Percentiles rank a stretch among this genome's conserved stretches.
Evolutionary conservation across 2,329 filamentous ascomycete species (phyloP).

Genomic region (Ciborinia camelliae): DNA sequence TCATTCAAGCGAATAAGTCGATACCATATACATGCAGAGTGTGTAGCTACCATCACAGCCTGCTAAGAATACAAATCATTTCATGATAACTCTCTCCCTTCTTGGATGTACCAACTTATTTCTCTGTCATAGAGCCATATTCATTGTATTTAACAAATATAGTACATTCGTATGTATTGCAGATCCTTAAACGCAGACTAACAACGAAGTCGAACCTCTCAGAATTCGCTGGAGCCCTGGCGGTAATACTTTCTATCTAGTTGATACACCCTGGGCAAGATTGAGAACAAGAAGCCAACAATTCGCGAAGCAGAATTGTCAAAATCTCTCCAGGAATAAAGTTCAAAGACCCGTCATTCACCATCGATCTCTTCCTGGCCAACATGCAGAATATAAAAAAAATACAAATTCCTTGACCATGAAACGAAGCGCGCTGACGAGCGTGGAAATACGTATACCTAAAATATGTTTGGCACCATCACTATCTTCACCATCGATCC

Average conservation of each 20-base stretch:
- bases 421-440: not conserved
- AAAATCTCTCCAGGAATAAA: slow-evolving; percentile 45
- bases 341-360: slow-evolving; percentile 51
- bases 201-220: no score
- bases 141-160: no score
- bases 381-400: slow-evolving; percentile 40
- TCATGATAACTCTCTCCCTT: no score
- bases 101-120: no score
- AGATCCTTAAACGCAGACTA: no score
- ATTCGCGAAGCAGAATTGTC: slow-evolving; percentile 42
- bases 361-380: slow-evolving; percentile 45
- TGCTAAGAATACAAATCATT: no score
- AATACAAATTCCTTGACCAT: slow-evolving; percentile 7
- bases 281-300: not conserved
- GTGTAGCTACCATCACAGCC: no score
- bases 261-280: not conserved
- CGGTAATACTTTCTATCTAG: not conserved
- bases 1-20: no score
- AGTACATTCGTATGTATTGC: no score
- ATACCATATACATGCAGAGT: no score
- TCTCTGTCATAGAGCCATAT: no score
- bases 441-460: not conserved
- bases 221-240: no score
- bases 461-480: slow-evolving; percentile 30
- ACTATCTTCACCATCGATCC: slow-evolving; percentile 47